phyloP scores from a whole-genome alignment of 495 filamentous ascomycete genomes.

The Penicillium tannophilum region DNA sequence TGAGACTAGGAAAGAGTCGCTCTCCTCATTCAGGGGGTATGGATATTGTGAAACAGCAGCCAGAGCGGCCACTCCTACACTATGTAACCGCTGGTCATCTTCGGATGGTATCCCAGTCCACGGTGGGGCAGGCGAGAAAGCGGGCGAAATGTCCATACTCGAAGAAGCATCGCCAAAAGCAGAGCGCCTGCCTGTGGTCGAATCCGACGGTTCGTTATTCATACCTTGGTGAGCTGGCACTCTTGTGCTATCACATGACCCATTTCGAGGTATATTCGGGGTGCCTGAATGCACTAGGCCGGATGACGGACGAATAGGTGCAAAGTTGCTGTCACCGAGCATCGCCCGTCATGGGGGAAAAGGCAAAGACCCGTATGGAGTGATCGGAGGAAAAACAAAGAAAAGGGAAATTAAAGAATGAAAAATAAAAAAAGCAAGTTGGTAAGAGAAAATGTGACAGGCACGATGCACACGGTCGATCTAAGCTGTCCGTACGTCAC shows the following conservation, averaged over 20 bases:
- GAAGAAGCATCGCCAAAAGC: conserved; percentile 12
- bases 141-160: conserved; percentile 7
- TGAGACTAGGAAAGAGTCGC: conserved; percentile 23
- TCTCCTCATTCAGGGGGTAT: conserved; percentile 21
- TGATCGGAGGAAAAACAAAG: conserved; percentile 8
- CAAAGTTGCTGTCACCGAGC: conserved; percentile 21
- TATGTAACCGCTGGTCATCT: conserved; percentile 26
- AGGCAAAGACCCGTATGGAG: conserved; percentile 8
- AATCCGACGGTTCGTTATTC: conserved; percentile 21
- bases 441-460: conserved; percentile 10
- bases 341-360: conserved; percentile 26
- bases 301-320: conserved; percentile 15
- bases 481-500: conserved; percentile 9
- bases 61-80: conserved; percentile 36
- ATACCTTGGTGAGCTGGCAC: conserved; percentile 22
- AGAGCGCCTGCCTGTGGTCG: conserved; percentile 6
- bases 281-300: conserved; percentile 9
- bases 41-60: conserved; percentile 40
- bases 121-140: conserved; percentile 2
- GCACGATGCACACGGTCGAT: conserved; percentile 14
- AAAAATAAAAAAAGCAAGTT: neutral
- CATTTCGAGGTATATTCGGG: conserved; percentile 21
- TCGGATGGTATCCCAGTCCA: conserved; percentile 18
- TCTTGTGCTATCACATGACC: conserved; percentile 25
- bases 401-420: neutral